Conservation (phyloP, 2,329 filamentous ascomycete genomes). For the Colletotrichum magnum region DNA sequence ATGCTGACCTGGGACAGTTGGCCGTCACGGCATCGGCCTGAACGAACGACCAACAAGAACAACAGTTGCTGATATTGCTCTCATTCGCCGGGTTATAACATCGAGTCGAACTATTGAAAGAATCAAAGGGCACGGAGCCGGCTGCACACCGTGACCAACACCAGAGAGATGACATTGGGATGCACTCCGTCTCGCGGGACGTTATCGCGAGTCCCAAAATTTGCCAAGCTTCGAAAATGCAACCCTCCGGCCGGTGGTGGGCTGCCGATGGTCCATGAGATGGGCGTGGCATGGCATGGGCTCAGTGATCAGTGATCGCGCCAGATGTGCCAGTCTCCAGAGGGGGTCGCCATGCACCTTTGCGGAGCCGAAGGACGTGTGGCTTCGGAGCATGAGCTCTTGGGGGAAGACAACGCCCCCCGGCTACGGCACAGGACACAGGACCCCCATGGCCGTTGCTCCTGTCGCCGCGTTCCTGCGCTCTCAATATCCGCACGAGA, state of each 20-base stretch:
- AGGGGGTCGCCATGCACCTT: slow-evolving; percentile 24
- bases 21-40: neutral
- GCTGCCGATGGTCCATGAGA: slow-evolving; percentile 17
- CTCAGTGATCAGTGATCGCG: slow-evolving; percentile 15
- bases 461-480: slow-evolving; percentile 1
- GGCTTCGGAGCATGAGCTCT: slow-evolving; percentile 37
- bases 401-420: slow-evolving; percentile 22
- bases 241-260: slow-evolving; percentile 7
- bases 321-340: slow-evolving; percentile 6
- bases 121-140: slow-evolving; percentile 1
- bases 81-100: neutral
- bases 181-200: slow-evolving; percentile 14
- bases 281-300: too few relatives aligned
- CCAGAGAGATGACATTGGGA: neutral
- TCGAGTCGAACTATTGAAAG: neutral
- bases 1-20: slow-evolving; percentile 15
- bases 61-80: neutral
- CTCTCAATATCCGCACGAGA: slow-evolving; percentile 24
- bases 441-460: neutral
- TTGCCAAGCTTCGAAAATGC: slow-evolving; percentile 34
- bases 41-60: neutral
- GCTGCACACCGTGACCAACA: neutral
- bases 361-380: slow-evolving; percentile 29
- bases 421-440: neutral
- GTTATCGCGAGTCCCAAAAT: slow-evolving; percentile 16